These are phyloP conservation scores for Lentinula sp. DNA, from an alignment of 768 basidiomycete species.

Conservation along the genomic window DNA sequence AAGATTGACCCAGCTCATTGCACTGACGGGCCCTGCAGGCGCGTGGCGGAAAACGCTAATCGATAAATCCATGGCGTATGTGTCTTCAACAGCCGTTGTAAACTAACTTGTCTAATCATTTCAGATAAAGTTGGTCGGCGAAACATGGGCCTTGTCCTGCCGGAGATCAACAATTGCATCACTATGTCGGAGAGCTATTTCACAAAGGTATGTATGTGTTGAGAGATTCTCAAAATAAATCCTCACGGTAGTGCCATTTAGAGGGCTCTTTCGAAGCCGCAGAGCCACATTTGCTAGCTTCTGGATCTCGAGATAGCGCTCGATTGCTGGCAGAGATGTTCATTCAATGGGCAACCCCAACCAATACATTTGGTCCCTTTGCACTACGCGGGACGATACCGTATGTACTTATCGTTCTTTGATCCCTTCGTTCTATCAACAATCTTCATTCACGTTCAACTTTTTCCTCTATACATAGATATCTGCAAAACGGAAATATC, in stretches of 20 bases:
- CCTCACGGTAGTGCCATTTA: conserved; percentile 20
- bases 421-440: neutral
- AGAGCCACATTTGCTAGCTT: conserved; percentile 77
- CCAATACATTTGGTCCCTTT: conserved; percentile 59
- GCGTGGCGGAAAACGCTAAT: conserved; percentile 89
- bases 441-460: neutral
- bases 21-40: conserved; percentile 71
- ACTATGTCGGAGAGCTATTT: conserved; percentile 85
- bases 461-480: conserved; percentile 31
- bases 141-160: conserved; percentile 73
- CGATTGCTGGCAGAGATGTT: conserved; percentile 82
- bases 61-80: conserved; percentile 78
- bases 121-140: conserved; percentile 70
- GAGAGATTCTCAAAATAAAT: neutral
- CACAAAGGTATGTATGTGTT: conserved; percentile 59
- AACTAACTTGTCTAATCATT: conserved; percentile 4
- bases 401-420: conserved; percentile 34
- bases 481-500: conserved; percentile 82
- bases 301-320: conserved; percentile 87
- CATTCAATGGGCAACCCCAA: conserved; percentile 63
- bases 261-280: conserved; percentile 73
- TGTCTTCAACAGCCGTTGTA: conserved; percentile 12
- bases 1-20: conserved; percentile 86
- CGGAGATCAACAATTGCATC: conserved; percentile 84
- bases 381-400: conserved; percentile 83